These are phyloP conservation scores for Penicillium antarcticum DNA, from an alignment of 495 filamentous ascomycete species.

Conservation along the genomic window DNA sequence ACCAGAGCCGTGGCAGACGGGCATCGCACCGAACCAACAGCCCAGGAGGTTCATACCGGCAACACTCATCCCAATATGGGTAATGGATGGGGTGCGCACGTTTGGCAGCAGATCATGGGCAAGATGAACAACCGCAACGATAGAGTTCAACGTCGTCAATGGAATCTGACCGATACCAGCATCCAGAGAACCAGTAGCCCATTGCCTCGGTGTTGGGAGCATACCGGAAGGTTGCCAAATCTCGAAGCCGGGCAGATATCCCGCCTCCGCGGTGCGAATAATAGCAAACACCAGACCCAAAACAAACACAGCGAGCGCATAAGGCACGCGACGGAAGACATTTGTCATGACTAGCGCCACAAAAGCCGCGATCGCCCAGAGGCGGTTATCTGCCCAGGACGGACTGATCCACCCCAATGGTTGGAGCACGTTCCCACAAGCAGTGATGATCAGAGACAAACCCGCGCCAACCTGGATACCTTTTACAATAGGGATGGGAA, in stretches of 20 bases:
- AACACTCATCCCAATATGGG: slow-evolving; percentile 75
- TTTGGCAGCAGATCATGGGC: slow-evolving; percentile 70
- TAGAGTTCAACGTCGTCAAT: slow-evolving; percentile 84
- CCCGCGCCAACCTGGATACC: slow-evolving; percentile 94
- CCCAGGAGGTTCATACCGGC: slow-evolving; percentile 77
- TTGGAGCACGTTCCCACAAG: slow-evolving; percentile 59
- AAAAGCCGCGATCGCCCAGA: slow-evolving; percentile 71
- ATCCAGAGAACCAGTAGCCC: slow-evolving; percentile 46
- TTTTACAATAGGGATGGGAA: slow-evolving; percentile 84
- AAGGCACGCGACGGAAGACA: slow-evolving; percentile 60
- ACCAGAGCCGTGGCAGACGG: slow-evolving; percentile 89
- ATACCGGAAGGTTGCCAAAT: slow-evolving; percentile 47
- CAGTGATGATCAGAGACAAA: slow-evolving; percentile 71
- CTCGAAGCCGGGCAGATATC: slow-evolving; percentile 42
- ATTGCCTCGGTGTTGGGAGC: slow-evolving; percentile 44
- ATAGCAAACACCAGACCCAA: slow-evolving; percentile 59
- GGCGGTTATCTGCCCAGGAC: slow-evolving; percentile 65
- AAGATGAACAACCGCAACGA: slow-evolving; percentile 79
- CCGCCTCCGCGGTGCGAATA: slow-evolving; percentile 31
- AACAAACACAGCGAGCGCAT: slow-evolving; percentile 68
- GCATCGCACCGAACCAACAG: slow-evolving; percentile 93
- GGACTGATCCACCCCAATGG: slow-evolving; percentile 57
- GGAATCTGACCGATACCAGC: slow-evolving; percentile 82
- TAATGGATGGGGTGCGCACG: slow-evolving; percentile 61
- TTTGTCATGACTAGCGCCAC: slow-evolving; percentile 62